Conservation (phyloP, 2,329 filamentous ascomycete genomes). For the Pseudopithomyces maydicus region DNA sequence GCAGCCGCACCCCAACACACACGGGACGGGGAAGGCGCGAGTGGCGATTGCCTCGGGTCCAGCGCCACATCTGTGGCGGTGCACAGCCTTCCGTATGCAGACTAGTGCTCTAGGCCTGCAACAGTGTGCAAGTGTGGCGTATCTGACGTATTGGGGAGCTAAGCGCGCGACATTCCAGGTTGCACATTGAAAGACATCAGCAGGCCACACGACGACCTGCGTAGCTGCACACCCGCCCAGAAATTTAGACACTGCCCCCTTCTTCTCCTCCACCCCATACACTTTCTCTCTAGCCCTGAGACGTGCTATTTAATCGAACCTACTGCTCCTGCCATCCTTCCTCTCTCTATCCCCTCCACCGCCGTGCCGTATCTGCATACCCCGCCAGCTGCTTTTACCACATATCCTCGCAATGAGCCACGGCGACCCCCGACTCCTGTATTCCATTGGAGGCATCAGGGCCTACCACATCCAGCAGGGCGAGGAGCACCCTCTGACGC, state of each 20-base stretch:
- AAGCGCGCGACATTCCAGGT: conserved; percentile 20
- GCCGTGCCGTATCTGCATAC: not conserved
- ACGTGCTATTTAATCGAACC: conserved; percentile 9
- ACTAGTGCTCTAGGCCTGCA: not conserved
- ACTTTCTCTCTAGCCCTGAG: not conserved
- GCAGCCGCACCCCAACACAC: too few species aligned
- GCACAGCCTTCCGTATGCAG: not conserved
- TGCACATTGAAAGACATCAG: conserved; percentile 8
- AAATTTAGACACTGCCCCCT: conserved; percentile 5
- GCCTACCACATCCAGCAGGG: conserved; percentile 92
- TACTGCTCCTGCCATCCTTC: not conserved
- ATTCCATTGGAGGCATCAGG: conserved; percentile 77
- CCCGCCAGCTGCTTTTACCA: conserved; percentile 8
- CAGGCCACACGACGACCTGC: conserved; percentile 9
- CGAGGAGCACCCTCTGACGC: conserved; percentile 79
- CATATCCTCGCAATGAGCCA: conserved; percentile 52
- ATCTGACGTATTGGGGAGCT: conserved; percentile 16
- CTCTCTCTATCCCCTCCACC: not conserved
- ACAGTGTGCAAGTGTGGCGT: too few species aligned
- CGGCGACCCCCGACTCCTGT: conserved; percentile 61
- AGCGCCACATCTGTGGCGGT: conserved; percentile 2
- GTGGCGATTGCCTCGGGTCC: not conserved
- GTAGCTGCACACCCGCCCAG: conserved; percentile 7
- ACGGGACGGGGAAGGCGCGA: not conserved
- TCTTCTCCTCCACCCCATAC: not conserved